phyloP scores from a whole-genome alignment of 164 flowering plant species.

The Macadamia integrifolia region DNA sequence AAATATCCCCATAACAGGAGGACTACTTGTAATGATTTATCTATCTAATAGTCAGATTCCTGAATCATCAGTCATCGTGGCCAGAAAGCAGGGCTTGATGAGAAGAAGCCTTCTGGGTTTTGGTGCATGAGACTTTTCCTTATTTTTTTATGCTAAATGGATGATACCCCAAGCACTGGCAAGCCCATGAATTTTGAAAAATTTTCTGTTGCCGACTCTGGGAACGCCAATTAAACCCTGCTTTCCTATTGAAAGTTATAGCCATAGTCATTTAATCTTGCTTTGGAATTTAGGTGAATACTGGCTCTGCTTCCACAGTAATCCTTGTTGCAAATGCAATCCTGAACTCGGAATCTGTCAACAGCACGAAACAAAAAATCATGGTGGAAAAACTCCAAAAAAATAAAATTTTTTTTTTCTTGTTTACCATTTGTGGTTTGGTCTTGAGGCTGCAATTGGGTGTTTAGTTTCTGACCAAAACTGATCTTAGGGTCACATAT shows the following conservation, averaged over 20 bases:
- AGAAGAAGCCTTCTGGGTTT: no score
- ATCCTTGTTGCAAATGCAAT: conserved; percentile 72
- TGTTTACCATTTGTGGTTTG: no score
- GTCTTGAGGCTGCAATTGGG: no score
- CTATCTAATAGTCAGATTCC: no score
- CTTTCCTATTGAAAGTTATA: not conserved
- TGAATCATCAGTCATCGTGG: no score
- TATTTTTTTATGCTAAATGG: not conserved
- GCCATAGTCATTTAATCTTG: not conserved
- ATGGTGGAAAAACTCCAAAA: conserved; percentile 74
- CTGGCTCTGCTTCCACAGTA: conserved; percentile 48
- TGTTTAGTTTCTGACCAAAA: no score
- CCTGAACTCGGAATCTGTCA: conserved; percentile 64
- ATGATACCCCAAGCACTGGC: not conserved
- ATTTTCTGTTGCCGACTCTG: not conserved
- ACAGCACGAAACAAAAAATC: conserved; percentile 61
- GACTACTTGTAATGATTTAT: no score
- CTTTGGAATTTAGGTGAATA: conserved; percentile 61
- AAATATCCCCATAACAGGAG: no score
- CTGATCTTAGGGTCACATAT: no score
- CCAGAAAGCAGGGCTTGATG: no score
- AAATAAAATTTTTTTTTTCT: conserved; percentile 22
- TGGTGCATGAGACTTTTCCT: no score
- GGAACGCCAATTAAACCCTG: not conserved
- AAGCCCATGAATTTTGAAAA: not conserved